Evolutionary conservation across 2,329 filamentous ascomycete species (phyloP), one percentile per base, ranked within the genome.

Genomic region (Emericellopsis cladophorae): DNA sequence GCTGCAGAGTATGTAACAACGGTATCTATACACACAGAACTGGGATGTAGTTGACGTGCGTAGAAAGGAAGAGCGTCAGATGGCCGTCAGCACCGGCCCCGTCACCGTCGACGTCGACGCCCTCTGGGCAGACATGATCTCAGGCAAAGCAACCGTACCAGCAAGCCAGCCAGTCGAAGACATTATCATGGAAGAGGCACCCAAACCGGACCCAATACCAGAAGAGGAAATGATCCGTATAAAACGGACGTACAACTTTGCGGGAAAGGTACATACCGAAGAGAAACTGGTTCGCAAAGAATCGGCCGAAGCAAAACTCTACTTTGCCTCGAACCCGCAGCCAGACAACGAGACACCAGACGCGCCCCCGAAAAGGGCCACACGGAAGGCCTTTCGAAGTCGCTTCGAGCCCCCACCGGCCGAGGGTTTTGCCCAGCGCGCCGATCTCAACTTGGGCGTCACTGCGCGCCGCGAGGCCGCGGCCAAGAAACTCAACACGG

Each of bases 221-320:
- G 26, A 12, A 9, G 18, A 33, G 26, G 55, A 61, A 5, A 68
- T 67, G 61, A 67, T 86, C 49, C 72, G 70, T 45, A 81, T 87
- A 45, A 82, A 79, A 50, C 76, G 80, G 24, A 80, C 75, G 12
- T 86, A 84, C 60, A 82, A 81, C 50, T 87, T 87, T 49, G 83
- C 82, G 31, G 83, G 82, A 24, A 76, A 81, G 51, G 68, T 81
- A 11, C 77, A 83, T 50, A 81, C 72, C 0, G 82, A 87, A 51
- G 79, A 84, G 54, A 85, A 84, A 54, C 61, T 79, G 10, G 78
- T 87, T 1, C 64, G 75, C 4, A 68, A 73, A 36, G 68, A 76
- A 51, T 82, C 78, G 0, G 78, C 78, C 41, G 79, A 83, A 54
- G 79, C 77, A 35, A 75, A 71, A 46, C 65, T 81, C 10, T 80